Evolutionary conservation across 2,329 filamentous ascomycete species (phyloP).

Genomic region (Aurifilum marmelostoma): DNA sequence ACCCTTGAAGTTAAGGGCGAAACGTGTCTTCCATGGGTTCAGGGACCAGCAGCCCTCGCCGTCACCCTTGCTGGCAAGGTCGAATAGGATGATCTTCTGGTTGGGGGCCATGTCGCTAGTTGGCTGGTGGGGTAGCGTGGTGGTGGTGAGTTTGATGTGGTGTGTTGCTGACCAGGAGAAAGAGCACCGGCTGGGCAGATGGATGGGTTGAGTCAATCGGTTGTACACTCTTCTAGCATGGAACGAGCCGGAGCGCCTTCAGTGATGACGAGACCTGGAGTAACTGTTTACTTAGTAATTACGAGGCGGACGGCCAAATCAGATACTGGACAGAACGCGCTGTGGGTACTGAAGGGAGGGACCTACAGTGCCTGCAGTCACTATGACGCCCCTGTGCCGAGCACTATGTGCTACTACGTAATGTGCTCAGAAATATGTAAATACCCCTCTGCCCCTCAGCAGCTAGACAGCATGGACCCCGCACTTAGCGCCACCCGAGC

Average conservation of each 20-base stretch:
- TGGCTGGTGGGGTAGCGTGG: background rate
- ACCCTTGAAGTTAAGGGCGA: conserved; percentile 69
- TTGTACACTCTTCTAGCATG: background rate
- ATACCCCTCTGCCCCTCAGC: background rate
- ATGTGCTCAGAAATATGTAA: too few species aligned
- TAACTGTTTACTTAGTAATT: background rate
- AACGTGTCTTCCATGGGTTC: conserved; percentile 73
- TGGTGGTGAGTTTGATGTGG: too few species aligned
- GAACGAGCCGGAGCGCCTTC: too few species aligned
- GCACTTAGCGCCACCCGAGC: background rate
- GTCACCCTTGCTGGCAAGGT: conserved; percentile 60
- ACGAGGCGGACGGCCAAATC: background rate
- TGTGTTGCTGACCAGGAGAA: background rate
- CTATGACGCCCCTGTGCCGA: background rate
- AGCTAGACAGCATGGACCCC: background rate
- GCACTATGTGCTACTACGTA: background rate
- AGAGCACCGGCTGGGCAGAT: background rate
- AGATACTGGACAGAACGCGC: too few species aligned
- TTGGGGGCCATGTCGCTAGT: conserved; percentile 35
- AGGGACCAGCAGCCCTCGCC: conserved; percentile 60
- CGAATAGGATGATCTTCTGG: conserved; percentile 58
- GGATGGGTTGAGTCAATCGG: background rate
- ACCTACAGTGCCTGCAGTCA: too few species aligned
- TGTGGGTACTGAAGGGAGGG: too few species aligned
- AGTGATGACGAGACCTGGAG: background rate